Evolutionary conservation across 768 basidiomycete genomes (phyloP).

Genomic region (Rhizopogon sp.): DNA sequence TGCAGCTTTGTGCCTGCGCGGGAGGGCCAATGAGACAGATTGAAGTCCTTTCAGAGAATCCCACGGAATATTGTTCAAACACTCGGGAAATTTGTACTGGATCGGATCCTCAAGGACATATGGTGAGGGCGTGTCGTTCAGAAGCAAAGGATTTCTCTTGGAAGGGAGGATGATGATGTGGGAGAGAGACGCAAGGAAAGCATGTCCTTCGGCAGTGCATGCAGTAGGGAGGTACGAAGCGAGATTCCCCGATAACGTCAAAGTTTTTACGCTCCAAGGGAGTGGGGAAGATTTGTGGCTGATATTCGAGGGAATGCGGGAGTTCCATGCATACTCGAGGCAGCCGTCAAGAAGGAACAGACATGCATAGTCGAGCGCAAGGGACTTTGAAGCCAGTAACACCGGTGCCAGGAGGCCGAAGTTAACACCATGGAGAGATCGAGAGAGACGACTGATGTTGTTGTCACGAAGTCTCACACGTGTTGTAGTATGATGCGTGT

Average conservation of each 20-base stretch:
- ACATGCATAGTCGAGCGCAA: conserved; percentile 28
- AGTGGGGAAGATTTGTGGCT: conserved; percentile 19
- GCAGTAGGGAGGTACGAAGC: conserved; percentile 26
- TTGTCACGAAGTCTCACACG: too few relatives aligned
- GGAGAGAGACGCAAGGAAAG: conserved; percentile 30
- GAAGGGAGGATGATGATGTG: conserved; percentile 27
- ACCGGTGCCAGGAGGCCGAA: conserved; percentile 5
- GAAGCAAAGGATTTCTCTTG: too few relatives aligned
- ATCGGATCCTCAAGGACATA: too few relatives aligned
- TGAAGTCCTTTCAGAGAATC: too few relatives aligned
- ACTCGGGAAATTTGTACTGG: conserved; percentile 26
- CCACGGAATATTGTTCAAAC: too few relatives aligned
- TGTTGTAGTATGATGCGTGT: not conserved
- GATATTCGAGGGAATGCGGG: not conserved
- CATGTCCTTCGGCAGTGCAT: conserved; percentile 12
- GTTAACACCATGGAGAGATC: conserved; percentile 17
- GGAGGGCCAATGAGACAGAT: too few relatives aligned
- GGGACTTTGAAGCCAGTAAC: conserved; percentile 1
- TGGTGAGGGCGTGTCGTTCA: too few relatives aligned
- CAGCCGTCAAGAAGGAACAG: conserved; percentile 31
- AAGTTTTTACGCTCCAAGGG: conserved; percentile 7
- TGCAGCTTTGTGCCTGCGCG: too few relatives aligned
- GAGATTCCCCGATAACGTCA: conserved; percentile 28
- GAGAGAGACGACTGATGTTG: not conserved
- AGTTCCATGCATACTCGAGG: conserved; percentile 11